Evolutionary conservation across 805 yeast species (phyloP).

Genomic region (Myxozyma neglecta): DNA sequence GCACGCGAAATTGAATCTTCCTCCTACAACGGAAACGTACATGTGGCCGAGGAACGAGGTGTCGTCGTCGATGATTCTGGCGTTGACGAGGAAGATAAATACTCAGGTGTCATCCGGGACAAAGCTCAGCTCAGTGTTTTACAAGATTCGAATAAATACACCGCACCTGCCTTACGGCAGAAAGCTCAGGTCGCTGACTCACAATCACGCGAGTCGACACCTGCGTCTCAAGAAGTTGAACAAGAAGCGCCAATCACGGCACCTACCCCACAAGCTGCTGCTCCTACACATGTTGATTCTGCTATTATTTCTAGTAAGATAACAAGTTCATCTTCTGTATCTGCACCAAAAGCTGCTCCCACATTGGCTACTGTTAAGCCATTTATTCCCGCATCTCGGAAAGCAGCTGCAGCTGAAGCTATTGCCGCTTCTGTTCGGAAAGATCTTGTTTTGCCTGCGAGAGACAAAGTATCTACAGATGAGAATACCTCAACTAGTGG

Average conservation of each 20-base stretch:
- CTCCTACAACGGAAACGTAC: slow-evolving; percentile 64
- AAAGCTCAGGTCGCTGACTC: slow-evolving; percentile 6
- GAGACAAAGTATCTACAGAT: background rate
- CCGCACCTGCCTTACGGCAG: slow-evolving; percentile 18
- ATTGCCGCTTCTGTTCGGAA: slow-evolving; percentile 4
- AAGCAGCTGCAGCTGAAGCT: slow-evolving; percentile 10
- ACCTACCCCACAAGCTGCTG: background rate
- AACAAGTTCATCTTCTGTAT: background rate
- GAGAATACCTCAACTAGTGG: background rate
- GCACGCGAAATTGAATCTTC: slow-evolving; percentile 82
- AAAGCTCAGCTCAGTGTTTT: slow-evolving; percentile 7
- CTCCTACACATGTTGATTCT: slow-evolving; percentile 28
- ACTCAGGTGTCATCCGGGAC: slow-evolving; percentile 80
- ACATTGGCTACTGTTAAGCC: background rate
- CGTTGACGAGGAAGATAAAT: slow-evolving; percentile 92
- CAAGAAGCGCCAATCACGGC: background rate
- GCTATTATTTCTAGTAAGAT: slow-evolving; percentile 24
- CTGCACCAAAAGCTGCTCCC: slow-evolving; percentile 3
- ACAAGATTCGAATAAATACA: slow-evolving; percentile 15
- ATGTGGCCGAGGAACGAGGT: slow-evolving; percentile 92
- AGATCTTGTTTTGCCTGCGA: background rate
- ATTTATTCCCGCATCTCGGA: background rate
- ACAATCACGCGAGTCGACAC: background rate
- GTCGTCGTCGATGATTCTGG: slow-evolving; percentile 72
- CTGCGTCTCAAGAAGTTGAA: slow-evolving; percentile 2